A percentile compares a stretch with the other conserved stretches of the same genome.
Conservation (phyloP, 1,139 yeast genomes). For the Chernovozyma sophiae-reginae region DNA sequence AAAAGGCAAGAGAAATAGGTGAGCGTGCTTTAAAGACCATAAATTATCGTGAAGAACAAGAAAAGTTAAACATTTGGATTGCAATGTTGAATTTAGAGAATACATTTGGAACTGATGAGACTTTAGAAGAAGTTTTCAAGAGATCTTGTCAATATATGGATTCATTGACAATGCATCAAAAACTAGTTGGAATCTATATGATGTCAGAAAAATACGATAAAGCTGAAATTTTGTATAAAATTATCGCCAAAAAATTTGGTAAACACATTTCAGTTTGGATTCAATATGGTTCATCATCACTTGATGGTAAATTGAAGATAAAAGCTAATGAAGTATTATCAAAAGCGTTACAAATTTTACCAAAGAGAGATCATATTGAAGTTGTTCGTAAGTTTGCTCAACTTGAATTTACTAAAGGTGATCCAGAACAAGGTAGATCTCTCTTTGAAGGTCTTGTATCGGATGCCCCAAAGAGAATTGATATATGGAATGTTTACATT, state of each 20-base stretch:
- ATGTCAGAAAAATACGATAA: slow-evolving; percentile 67
- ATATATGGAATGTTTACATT: slow-evolving; percentile 89
- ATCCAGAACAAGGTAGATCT: slow-evolving; percentile 90
- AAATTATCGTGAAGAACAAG: slow-evolving; percentile 87
- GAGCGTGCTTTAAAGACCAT: slow-evolving; percentile 90
- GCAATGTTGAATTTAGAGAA: slow-evolving; percentile 92
- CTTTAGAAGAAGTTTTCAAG: slow-evolving; percentile 75
- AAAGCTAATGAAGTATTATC: slow-evolving; percentile 70
- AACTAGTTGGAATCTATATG: slow-evolving; percentile 68
- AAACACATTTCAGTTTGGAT: slow-evolving; percentile 71
- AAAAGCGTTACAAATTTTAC: slow-evolving; percentile 66
- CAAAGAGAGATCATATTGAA: slow-evolving; percentile 75
- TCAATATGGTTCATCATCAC: slow-evolving; percentile 67
- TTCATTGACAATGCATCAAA: slow-evolving; percentile 72
- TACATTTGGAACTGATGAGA: slow-evolving; percentile 83
- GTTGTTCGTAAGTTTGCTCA: slow-evolving; percentile 86
- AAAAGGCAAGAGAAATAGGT: slow-evolving; percentile 90
- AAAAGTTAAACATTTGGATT: slow-evolving; percentile 92
- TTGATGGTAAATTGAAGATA: slow-evolving; percentile 54
- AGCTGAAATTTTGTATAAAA: slow-evolving; percentile 66
- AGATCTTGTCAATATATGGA: slow-evolving; percentile 92
- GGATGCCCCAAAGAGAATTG: slow-evolving; percentile 88
- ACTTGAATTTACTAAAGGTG: slow-evolving; percentile 82
- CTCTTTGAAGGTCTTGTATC: slow-evolving; percentile 87
- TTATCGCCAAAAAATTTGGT: slow-evolving; percentile 79